Conservation (phyloP, 1,284 basidiomycete genomes). For the Pascua sp. region DNA sequence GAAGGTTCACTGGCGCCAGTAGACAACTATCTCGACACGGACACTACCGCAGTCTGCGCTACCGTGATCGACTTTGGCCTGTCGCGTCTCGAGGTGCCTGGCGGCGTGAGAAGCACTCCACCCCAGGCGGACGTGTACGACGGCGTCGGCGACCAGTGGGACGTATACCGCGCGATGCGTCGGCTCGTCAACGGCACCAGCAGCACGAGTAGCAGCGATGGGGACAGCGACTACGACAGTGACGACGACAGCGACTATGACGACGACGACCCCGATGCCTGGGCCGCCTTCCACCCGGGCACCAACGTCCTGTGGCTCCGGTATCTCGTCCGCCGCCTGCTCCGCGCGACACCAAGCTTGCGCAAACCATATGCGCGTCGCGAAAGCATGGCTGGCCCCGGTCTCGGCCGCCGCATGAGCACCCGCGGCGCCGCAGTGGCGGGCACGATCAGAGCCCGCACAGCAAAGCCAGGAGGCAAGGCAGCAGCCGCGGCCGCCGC, state of each 20-base stretch:
- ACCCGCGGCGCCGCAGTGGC: not conserved
- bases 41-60: constrained; percentile 61
- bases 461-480: too few relatives aligned
- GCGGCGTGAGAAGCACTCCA: constrained; percentile 14
- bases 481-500: not conserved
- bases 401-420: too few relatives aligned
- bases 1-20: constrained; percentile 11
- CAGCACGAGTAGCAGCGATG: not conserved
- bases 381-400: too few relatives aligned
- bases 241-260: not conserved
- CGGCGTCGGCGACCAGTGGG: constrained; percentile 86
- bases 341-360: constrained; percentile 26
- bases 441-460: too few relatives aligned
- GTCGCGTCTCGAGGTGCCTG: constrained; percentile 63
- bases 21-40: constrained; percentile 28
- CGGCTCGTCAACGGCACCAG: constrained; percentile 47
- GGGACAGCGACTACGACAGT: not conserved
- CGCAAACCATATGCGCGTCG: constrained; percentile 25
- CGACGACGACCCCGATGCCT: not conserved
- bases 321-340: constrained; percentile 34
- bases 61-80: constrained; percentile 94
- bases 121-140: constrained; percentile 78
- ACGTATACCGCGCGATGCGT: constrained; percentile 87
- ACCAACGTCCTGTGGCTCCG: constrained; percentile 39
- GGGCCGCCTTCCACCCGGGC: constrained; percentile 11